Evolutionary conservation across 2,329 filamentous ascomycete genomes (phyloP), one percentile per base, ranked within the genome.

Genomic region (Didymella keratinophila): DNA sequence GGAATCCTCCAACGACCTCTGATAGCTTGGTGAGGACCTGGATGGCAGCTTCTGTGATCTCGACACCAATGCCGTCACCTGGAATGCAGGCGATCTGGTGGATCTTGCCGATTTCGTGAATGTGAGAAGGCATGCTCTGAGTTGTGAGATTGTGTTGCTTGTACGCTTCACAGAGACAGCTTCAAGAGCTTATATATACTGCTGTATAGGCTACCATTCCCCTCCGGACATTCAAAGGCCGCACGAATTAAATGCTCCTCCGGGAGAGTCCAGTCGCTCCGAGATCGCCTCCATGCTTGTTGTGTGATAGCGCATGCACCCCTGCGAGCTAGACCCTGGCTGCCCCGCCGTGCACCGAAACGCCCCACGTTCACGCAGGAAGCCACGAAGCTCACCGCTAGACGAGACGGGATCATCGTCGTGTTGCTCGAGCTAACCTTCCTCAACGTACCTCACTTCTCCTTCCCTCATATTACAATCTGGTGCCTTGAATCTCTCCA

Each of bases 1-100:
- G 61, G 65, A 83, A 85, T 23, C 73, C 79, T 20, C 76, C 77
- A 6, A 80, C 71, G 5, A 73, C 72, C 23, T 75, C 65, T n/a
- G 80, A 75, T 21, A 85, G 75, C 47, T 78, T 80, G 56, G 79
- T 73, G 27, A 75, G 71, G 50, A 73, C 70, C 47, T 65, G 56
- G 8, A 67, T 47, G 23, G 69, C 69, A 11, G 71, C 70, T 30
- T 67, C 61, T 16, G 71, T 74, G 36, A 73, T 72, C 36, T 74
- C 70, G 47, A 70, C 64, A 30, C 73, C 72, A 49, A 76, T 74
- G 45, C 72, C 71, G 46, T 74, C 72, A 36, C 73, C 68, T 6
- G 72, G 71, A 52, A 76, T 75, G 47, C 60, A 68, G 58, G 71
- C 73, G 55, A 73, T 73, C 52, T 63, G 64, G 61, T 73, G 61